Evolutionary conservation across 1,284 basidiomycete species (phyloP).

Genomic region (Bondarzewia mesenterica): DNA sequence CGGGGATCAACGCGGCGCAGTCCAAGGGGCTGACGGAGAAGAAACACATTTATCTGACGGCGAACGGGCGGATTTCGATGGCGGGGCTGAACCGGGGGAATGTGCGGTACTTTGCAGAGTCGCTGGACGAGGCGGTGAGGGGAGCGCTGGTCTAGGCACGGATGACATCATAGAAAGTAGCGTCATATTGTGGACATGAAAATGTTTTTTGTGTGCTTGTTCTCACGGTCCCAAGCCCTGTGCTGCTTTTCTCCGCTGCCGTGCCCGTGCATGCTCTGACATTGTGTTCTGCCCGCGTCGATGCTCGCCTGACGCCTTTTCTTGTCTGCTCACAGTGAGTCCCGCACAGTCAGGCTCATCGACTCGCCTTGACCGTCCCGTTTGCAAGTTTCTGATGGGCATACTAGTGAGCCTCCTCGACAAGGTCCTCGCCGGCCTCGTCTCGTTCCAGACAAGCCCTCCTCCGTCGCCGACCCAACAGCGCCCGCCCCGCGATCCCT

Average conservation of each 20-base stretch:
- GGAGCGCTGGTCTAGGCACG: constrained; percentile 19
- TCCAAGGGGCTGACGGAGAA: constrained; percentile 68
- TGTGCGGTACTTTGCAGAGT: constrained; percentile 68
- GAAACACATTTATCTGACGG: constrained; percentile 85
- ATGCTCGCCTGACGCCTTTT: too few species aligned
- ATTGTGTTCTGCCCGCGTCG: too few species aligned
- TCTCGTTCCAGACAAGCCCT: constrained; percentile 6
- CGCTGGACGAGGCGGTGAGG: constrained; percentile 67
- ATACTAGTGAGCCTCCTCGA: constrained; percentile 8
- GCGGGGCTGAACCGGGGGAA: constrained; percentile 75
- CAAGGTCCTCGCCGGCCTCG: constrained; percentile 9
- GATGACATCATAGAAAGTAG: neutral
- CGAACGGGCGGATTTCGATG: constrained; percentile 84
- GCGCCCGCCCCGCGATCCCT: neutral
- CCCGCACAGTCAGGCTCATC: neutral
- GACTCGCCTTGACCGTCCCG: constrained; percentile 7
- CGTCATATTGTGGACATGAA: neutral
- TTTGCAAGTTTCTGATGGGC: constrained; percentile 7
- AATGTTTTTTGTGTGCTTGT: neutral
- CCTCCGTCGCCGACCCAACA: constrained; percentile 6
- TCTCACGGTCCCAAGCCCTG: neutral
- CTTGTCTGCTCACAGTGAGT: neutral
- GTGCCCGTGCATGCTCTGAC: too few species aligned
- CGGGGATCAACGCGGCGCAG: constrained; percentile 65
- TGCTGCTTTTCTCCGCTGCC: neutral